These are phyloP conservation scores for Aphanomyces invadans DNA, from an alignment of 352 stramenopile genomes.

Conservation along the genomic window DNA sequence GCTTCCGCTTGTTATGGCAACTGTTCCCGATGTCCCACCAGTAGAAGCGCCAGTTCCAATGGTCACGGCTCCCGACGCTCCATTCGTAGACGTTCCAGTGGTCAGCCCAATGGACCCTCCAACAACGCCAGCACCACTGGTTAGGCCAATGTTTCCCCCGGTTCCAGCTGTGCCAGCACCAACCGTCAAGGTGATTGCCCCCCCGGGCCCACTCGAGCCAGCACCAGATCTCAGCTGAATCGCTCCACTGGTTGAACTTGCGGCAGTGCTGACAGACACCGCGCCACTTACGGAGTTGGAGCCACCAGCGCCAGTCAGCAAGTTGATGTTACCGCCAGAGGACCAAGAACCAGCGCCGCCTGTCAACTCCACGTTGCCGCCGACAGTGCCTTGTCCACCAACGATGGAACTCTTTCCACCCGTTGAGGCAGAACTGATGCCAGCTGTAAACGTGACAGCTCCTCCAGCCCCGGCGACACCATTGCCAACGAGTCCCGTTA, in stretches of 20 bases:
- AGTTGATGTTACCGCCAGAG: slow-evolving; percentile 27
- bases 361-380: slow-evolving; percentile 32
- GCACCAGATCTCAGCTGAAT: slow-evolving; percentile 5
- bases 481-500: background rate
- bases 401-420: slow-evolving; percentile 19
- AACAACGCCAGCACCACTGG: slow-evolving; percentile 9
- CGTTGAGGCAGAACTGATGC: background rate
- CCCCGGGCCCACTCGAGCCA: slow-evolving; percentile 24
- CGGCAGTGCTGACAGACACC: background rate
- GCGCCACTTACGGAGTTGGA: background rate
- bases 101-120: background rate
- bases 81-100: slow-evolving; percentile 1
- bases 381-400: slow-evolving; percentile 15
- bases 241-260: background rate
- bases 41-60: slow-evolving; percentile 26
- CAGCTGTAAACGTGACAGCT: slow-evolving; percentile 8
- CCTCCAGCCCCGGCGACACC: slow-evolving; percentile 22
- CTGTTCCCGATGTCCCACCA: slow-evolving; percentile 29
- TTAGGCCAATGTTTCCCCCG: slow-evolving; percentile 18
- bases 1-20: slow-evolving; percentile 28
- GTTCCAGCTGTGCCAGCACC: slow-evolving; percentile 28
- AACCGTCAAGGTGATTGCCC: slow-evolving; percentile 23
- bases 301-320: slow-evolving; percentile 25
- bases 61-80: background rate
- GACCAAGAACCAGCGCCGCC: slow-evolving; percentile 26